These are phyloP conservation scores for Pholiota conissans DNA, from an alignment of 768 basidiomycete species.

Conservation along the genomic window DNA sequence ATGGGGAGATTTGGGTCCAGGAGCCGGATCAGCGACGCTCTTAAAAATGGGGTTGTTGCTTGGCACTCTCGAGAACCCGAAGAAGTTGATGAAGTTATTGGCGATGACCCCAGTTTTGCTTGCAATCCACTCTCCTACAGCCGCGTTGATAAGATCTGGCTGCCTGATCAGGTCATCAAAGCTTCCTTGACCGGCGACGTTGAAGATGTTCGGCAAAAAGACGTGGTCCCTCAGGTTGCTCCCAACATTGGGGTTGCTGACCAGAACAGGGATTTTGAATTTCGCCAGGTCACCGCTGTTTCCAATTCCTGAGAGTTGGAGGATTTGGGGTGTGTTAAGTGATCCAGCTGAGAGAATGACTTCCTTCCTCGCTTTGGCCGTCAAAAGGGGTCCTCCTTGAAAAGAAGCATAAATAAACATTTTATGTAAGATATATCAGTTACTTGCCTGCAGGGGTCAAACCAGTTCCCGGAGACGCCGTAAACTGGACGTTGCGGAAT, in stretches of 20 bases:
- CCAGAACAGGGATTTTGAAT: conserved; percentile 6
- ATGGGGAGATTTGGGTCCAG: conserved; percentile 20
- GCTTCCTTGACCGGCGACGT: not conserved
- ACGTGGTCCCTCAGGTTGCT: conserved; percentile 18
- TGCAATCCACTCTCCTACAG: conserved; percentile 22
- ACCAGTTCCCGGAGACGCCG: conserved; percentile 1
- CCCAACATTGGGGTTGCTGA: conserved; percentile 18
- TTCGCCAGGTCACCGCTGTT: conserved; percentile 8
- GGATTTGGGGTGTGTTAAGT: conserved; percentile 19
- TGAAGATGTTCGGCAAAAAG: conserved; percentile 9
- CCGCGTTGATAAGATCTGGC: conserved; percentile 11
- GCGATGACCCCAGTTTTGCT: conserved; percentile 32
- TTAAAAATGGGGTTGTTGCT: conserved; percentile 23
- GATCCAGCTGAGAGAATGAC: conserved; percentile 18
- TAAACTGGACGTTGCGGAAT: conserved; percentile 21
- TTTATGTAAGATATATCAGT: not conserved
- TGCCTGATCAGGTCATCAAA: conserved; percentile 7
- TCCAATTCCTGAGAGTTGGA: conserved; percentile 21
- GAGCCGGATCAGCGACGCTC: conserved; percentile 15
- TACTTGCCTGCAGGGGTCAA: conserved; percentile 7
- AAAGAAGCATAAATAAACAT: conserved; percentile 2
- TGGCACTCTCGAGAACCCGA: conserved; percentile 28
- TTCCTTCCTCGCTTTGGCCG: conserved; percentile 15
- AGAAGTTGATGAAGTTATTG: conserved; percentile 32
- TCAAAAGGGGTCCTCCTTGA: not conserved